Evolutionary conservation across 2,329 filamentous ascomycete species (phyloP).

Genomic region (Fusarium humuli): DNA sequence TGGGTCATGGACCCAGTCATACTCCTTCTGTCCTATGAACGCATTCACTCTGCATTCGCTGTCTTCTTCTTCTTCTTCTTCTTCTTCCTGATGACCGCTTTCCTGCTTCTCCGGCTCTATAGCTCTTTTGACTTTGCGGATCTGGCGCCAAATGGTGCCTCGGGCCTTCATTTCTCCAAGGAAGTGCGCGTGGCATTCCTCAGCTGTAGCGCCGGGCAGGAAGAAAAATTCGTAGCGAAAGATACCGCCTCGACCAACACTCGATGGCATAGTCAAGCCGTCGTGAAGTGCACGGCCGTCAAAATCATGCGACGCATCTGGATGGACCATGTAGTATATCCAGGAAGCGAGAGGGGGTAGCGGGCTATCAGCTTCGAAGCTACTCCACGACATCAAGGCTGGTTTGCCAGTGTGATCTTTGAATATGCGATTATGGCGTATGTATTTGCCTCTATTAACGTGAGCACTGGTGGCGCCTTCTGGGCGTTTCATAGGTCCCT

Average conservation of each 20-base stretch:
- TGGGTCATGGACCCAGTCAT: neutral
- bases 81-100: neutral
- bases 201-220: neutral
- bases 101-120: conserved; percentile 1
- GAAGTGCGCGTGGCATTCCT: conserved; percentile 11
- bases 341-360: neutral
- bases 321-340: neutral
- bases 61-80: neutral
- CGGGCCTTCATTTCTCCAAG: conserved; percentile 5
- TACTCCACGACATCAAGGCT: neutral
- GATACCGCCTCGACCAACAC: neutral
- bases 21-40: neutral
- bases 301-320: neutral
- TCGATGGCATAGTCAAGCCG: neutral
- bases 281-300: neutral
- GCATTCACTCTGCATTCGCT: neutral
- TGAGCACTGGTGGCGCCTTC: no score
- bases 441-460: neutral
- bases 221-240: conserved; percentile 12
- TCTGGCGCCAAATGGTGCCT: conserved; percentile 17
- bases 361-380: neutral
- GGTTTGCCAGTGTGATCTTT: neutral
- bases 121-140: conserved; percentile 8
- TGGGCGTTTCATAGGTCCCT: neutral
- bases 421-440: neutral